Percentiles rank a stretch among this genome's conserved stretches.
These are phyloP conservation scores for Globisporangium acanthophoron DNA, from an alignment of 352 stramenopile species.

Conservation along the genomic window DNA sequence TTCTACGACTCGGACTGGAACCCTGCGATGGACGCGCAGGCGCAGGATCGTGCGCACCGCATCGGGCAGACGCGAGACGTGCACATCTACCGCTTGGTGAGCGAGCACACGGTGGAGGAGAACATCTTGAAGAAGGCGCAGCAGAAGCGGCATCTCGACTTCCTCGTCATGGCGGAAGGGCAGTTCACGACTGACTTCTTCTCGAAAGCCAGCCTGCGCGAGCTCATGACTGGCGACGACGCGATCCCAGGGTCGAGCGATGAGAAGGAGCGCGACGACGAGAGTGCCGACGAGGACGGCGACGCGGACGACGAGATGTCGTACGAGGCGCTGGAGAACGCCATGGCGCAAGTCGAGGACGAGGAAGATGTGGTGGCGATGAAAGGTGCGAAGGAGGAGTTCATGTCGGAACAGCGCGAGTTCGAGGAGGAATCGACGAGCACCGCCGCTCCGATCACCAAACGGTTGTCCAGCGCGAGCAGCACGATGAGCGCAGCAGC, in stretches of 20 bases:
- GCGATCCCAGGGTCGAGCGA: neutral
- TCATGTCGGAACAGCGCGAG: constrained; percentile 47
- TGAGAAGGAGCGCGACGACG: constrained; percentile 25
- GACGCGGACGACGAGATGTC: constrained; percentile 40
- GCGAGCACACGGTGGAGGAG: constrained; percentile 97
- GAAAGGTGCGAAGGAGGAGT: constrained; percentile 65
- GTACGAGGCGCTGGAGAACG: constrained; percentile 80
- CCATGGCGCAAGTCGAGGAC: constrained; percentile 95
- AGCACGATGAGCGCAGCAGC: constrained; percentile 6
- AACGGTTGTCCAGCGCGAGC: neutral
- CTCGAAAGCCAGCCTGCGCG: constrained; percentile 80
- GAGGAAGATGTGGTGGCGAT: constrained; percentile 94
- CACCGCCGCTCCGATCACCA: neutral
- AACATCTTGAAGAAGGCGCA: constrained; percentile 99
- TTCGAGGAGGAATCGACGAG: constrained; percentile 47
- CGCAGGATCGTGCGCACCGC: constrained; percentile 96
- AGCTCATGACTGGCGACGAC: constrained; percentile 78
- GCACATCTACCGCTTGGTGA: constrained; percentile 98
- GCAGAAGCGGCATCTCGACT: constrained; percentile 97
- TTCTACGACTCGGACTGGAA: constrained; percentile 95
- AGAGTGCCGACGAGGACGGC: constrained; percentile 20
- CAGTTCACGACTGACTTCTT: constrained; percentile 85
- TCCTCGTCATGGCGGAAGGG: constrained; percentile 84
- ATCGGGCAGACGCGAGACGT: constrained; percentile 98
- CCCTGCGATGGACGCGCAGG: constrained; percentile 91